A percentile compares a stretch with the other conserved stretches of the same genome.
These are phyloP conservation scores for Hygrocybe punicea DNA, from an alignment of 768 basidiomycete species.

Conservation along the genomic window DNA sequence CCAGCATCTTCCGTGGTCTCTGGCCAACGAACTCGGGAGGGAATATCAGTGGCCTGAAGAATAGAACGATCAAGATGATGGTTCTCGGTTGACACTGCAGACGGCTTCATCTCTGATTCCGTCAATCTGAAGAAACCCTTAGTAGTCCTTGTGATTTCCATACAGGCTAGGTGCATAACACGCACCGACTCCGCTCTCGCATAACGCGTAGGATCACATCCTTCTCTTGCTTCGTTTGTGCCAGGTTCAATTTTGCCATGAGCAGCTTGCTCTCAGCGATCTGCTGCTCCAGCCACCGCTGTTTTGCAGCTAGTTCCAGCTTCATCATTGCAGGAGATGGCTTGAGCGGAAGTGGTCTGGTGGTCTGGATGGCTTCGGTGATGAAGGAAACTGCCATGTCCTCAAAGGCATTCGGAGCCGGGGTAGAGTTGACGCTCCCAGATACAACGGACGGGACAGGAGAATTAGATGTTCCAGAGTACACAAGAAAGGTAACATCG, in stretches of 20 bases:
- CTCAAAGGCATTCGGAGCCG: constrained; percentile 39
- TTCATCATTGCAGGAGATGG: constrained; percentile 14
- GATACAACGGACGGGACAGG: neutral
- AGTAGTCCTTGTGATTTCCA: constrained; percentile 5
- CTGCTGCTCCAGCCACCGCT: constrained; percentile 46
- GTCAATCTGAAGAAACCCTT: constrained; percentile 31
- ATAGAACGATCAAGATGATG: neutral
- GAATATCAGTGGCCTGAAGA: constrained; percentile 1
- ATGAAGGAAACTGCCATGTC: constrained; percentile 58
- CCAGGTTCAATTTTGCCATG: constrained; percentile 45
- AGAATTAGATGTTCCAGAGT: constrained; percentile 11
- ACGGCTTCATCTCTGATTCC: constrained; percentile 31
- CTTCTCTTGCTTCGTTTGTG: constrained; percentile 51
- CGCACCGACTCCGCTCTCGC: constrained; percentile 55
- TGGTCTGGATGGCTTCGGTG: constrained; percentile 50
- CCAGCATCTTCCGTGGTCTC: constrained; percentile 39
- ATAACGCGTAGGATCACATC: constrained; percentile 44
- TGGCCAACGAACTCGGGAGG: constrained; percentile 41
- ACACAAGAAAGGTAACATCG: constrained; percentile 6
- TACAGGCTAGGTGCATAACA: constrained; percentile 17
- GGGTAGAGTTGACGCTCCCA: neutral
- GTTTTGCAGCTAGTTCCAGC: constrained; percentile 45
- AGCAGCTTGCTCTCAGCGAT: constrained; percentile 52
- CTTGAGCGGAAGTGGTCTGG: constrained; percentile 26
- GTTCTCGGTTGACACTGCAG: neutral